phyloP scores from a whole-genome alignment of 116 monocot species.

The Zostera marina region DNA sequence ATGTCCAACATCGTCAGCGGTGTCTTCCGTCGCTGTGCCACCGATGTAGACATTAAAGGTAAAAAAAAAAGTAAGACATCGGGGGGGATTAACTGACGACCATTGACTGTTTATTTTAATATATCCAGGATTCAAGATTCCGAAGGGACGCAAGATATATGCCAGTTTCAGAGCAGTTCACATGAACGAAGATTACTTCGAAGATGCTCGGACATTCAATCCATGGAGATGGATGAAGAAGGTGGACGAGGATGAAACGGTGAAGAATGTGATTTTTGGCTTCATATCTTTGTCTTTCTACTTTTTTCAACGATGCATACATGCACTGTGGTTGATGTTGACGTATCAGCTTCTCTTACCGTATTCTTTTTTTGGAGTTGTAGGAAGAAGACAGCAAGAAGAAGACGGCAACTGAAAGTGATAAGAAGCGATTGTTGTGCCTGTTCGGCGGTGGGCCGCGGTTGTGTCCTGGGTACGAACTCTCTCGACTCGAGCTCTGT shows the following conservation, averaged over 20 bases:
- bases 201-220: slow-evolving; percentile 67
- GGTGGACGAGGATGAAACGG: neutral
- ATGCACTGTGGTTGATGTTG: neutral
- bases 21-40: slow-evolving; percentile 65
- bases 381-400: too few species aligned
- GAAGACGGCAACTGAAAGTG: too few species aligned
- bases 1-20: slow-evolving; percentile 78
- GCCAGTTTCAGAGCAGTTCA: slow-evolving; percentile 77
- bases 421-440: too few species aligned
- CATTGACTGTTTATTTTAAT: neutral
- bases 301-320: neutral
- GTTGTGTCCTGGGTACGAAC: too few species aligned
- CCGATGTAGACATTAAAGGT: slow-evolving; percentile 60
- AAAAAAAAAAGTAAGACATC: too few species aligned
- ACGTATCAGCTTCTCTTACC: neutral
- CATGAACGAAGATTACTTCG: slow-evolving; percentile 39
- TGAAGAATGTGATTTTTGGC: neutral
- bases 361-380: too few species aligned
- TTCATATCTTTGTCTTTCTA: neutral
- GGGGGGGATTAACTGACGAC: neutral
- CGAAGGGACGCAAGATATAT: slow-evolving; percentile 83
- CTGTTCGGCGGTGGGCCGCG: too few species aligned
- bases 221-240: slow-evolving; percentile 82
- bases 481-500: too few species aligned
- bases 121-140: slow-evolving; percentile 39